Conservation (phyloP, 306 rosid species). For the Pyrus pyrifolia region DNA sequence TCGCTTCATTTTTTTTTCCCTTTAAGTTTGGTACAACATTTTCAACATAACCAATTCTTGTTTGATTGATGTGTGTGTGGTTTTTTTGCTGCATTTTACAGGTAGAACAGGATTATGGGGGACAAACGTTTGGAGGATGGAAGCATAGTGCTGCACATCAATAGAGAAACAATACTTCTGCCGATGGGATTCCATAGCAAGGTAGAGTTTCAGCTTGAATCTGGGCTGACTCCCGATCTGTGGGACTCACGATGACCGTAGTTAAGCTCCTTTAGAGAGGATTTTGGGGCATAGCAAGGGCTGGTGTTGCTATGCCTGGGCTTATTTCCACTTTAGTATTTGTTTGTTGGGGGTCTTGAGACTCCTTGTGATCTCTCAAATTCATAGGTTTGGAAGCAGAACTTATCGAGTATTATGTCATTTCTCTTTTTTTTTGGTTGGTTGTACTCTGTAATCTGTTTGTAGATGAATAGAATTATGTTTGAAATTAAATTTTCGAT, state of each 20-base stretch:
- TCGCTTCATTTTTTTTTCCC: no score
- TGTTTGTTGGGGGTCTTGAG: not conserved
- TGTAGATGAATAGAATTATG: not conserved
- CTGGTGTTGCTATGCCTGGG: not conserved
- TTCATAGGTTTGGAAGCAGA: not conserved
- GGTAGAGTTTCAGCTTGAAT: not conserved
- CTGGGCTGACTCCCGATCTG: no score
- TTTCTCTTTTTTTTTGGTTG: not conserved
- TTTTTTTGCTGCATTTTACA: slow-evolving; percentile 19
- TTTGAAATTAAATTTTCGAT: not conserved
- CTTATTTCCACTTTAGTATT: not conserved
- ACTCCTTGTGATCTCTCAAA: not conserved
- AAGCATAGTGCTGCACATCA: slow-evolving; percentile 32
- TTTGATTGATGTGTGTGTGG: slow-evolving; percentile 8
- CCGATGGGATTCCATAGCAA: not conserved
- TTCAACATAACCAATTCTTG: not conserved
- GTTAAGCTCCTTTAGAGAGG: not conserved
- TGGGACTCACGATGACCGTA: no score
- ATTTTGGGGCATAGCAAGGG: not conserved
- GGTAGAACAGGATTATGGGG: slow-evolving; percentile 34
- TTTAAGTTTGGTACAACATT: not conserved
- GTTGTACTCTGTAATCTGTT: not conserved
- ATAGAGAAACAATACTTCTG: not conserved
- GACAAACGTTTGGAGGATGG: slow-evolving; percentile 60
- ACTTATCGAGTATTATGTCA: not conserved